phyloP scores from a whole-genome alignment of 225 moss, liverwort and hornwort genomes.

The Sphagnum tenellum region DNA sequence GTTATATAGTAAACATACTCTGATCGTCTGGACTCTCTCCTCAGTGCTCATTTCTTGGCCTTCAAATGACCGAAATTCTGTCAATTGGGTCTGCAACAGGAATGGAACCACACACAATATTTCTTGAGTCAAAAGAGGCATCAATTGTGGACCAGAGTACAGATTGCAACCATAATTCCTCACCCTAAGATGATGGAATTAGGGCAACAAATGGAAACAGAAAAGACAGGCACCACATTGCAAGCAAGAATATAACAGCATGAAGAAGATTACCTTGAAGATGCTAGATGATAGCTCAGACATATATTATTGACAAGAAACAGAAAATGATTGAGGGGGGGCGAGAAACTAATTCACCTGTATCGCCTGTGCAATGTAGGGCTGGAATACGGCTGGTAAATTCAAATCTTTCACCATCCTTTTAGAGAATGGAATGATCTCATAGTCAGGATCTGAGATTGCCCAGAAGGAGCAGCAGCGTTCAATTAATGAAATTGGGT shows the following conservation, averaged over 20 bases:
- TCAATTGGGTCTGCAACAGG: slow-evolving; percentile 28
- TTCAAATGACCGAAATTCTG: slow-evolving; percentile 41
- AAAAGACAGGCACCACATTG: not conserved
- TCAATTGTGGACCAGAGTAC: too few species aligned
- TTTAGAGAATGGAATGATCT: slow-evolving; percentile 37
- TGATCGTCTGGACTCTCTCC: slow-evolving; percentile 45
- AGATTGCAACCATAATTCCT: not conserved
- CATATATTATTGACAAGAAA: not conserved
- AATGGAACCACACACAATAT: not conserved
- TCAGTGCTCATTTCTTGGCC: slow-evolving; percentile 44
- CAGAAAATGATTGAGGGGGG: not conserved
- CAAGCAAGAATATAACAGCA: not conserved
- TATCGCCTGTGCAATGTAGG: slow-evolving; percentile 43
- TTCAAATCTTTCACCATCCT: slow-evolving; percentile 38
- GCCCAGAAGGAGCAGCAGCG: not conserved
- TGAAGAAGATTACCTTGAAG: too few species aligned
- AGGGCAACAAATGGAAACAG: not conserved
- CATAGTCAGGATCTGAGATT: slow-evolving; percentile 37
- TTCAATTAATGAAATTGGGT: too few species aligned
- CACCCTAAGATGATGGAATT: not conserved
- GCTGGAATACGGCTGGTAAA: slow-evolving; percentile 33
- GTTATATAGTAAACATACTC: slow-evolving; percentile 7
- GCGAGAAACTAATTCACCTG: slow-evolving; percentile 18
- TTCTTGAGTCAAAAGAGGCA: too few species aligned
- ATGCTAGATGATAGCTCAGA: not conserved